These are phyloP conservation scores for Umbellularia californica DNA, from an alignment of 164 flowering plant species.

Conservation along the genomic window DNA sequence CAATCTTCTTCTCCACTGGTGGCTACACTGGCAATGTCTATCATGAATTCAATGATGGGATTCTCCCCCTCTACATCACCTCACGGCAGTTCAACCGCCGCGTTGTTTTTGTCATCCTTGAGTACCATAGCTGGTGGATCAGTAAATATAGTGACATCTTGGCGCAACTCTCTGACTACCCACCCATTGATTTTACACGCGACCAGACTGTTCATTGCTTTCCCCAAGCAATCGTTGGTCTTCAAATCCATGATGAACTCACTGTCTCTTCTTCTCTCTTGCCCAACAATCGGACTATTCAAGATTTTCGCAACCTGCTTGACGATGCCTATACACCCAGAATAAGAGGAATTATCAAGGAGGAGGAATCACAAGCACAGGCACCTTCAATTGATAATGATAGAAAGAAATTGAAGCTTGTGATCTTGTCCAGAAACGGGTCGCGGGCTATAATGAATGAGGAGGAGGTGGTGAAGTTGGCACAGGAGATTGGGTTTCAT, in stretches of 20 bases:
- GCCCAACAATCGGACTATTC: conserved; percentile 43
- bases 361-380: conserved; percentile 32
- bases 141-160: conserved; percentile 66
- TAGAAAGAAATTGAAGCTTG: conserved; percentile 51
- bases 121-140: conserved; percentile 85
- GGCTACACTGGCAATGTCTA: conserved; percentile 94
- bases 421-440: conserved; percentile 69
- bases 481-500: conserved; percentile 61
- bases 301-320: conserved; percentile 60
- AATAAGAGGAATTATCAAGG: conserved; percentile 51
- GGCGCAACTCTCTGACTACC: conserved; percentile 61
- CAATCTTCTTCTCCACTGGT: conserved; percentile 83
- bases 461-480: conserved; percentile 50
- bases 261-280: conserved; percentile 51
- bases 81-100: conserved; percentile 64
- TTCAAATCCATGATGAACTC: conserved; percentile 83
- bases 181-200: conserved; percentile 53
- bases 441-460: conserved; percentile 72
- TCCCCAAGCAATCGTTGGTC: conserved; percentile 68
- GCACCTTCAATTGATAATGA: conserved; percentile 24
- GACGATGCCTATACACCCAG: conserved; percentile 68
- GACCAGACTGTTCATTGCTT: conserved; percentile 75
- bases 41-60: conserved; percentile 95
- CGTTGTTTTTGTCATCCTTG: conserved; percentile 79
- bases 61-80: conserved; percentile 79